These are phyloP conservation scores for Kregervanrija fluxuum DNA, from an alignment of 805 yeast species.

Conservation along the genomic window DNA sequence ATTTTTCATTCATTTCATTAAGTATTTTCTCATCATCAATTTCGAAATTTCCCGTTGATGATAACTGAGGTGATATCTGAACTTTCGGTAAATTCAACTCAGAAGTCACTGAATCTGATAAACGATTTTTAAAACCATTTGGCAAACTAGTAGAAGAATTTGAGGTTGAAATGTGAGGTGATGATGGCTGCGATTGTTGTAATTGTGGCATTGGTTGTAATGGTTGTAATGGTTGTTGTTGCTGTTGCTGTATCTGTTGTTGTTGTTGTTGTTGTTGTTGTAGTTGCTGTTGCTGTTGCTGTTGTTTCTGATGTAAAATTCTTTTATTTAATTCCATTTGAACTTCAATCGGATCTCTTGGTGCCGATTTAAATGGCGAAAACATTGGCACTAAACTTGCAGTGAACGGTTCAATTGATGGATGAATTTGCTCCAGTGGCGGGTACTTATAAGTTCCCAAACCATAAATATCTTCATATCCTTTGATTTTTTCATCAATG, in stretches of 20 bases:
- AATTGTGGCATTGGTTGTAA: too few species aligned
- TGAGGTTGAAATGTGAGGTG: too few species aligned
- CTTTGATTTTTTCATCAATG: conserved; percentile 1
- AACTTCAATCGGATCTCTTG: conserved; percentile 37
- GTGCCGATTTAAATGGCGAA: conserved; percentile 28
- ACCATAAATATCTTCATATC: conserved; percentile 33
- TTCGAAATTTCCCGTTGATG: too few species aligned
- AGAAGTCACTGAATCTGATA: too few species aligned
- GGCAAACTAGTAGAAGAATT: too few species aligned
- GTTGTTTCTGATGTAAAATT: conserved; percentile 28
- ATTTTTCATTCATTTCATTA: too few species aligned
- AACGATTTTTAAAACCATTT: too few species aligned
- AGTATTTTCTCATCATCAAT: too few species aligned
- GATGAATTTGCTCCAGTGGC: conserved; percentile 19
- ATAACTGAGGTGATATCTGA: too few species aligned
- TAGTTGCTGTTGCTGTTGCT: conserved; percentile 16
- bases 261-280: conserved; percentile 16
- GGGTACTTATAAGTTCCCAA: conserved; percentile 25
- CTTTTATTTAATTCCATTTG: conserved; percentile 28
- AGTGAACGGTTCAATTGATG: conserved; percentile 23
- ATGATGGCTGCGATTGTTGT: too few species aligned
- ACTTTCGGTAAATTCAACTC: too few species aligned
- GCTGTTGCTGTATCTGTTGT: conserved; percentile 8
- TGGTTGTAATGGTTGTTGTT: too few species aligned
- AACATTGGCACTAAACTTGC: conserved; percentile 24